Conservation (phyloP, 2,329 filamentous ascomycete genomes). For the Seiridium unicorne region DNA sequence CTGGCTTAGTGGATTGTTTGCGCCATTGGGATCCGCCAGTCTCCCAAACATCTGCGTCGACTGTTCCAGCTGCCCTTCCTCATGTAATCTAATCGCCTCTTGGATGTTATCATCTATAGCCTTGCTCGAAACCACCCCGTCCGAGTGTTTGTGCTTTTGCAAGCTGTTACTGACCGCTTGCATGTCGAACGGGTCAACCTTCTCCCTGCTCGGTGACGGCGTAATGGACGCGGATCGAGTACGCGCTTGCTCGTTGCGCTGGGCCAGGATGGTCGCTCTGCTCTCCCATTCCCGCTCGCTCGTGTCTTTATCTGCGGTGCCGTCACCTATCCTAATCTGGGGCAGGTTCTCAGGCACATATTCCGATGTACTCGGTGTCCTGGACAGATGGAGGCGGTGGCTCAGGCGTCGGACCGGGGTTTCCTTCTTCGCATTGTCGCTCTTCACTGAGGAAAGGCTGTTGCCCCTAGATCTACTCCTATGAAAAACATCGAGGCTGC, state of each 20-base stretch:
- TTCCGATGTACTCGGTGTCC: conserved; percentile 58
- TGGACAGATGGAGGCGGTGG: conserved; percentile 66
- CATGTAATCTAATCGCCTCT: conserved; percentile 92
- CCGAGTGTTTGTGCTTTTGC: neutral
- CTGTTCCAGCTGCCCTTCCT: conserved; percentile 72
- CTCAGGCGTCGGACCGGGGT: conserved; percentile 53
- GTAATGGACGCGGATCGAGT: conserved; percentile 33
- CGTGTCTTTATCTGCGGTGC: conserved; percentile 39
- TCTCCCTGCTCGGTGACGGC: conserved; percentile 29
- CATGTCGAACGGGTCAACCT: conserved; percentile 23
- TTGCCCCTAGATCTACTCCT: conserved; percentile 45
- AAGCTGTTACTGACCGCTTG: neutral
- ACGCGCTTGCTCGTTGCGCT: conserved; percentile 52
- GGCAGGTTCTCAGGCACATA: conserved; percentile 80
- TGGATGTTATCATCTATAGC: conserved; percentile 74
- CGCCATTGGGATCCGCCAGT: conserved; percentile 78
- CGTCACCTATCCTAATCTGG: conserved; percentile 57
- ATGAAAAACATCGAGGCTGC: conserved; percentile 45
- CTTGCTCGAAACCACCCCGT: conserved; percentile 44
- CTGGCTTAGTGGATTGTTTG: conserved; percentile 91
- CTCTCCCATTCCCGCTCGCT: conserved; percentile 84
- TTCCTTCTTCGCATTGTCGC: conserved; percentile 22
- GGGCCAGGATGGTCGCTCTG: conserved; percentile 84
- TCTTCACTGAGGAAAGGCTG: conserved; percentile 40
- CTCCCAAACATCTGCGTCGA: conserved; percentile 84